Evolutionary conservation across 169 alveolate genomes (phyloP).

Genomic region (Fabrea salina): DNA sequence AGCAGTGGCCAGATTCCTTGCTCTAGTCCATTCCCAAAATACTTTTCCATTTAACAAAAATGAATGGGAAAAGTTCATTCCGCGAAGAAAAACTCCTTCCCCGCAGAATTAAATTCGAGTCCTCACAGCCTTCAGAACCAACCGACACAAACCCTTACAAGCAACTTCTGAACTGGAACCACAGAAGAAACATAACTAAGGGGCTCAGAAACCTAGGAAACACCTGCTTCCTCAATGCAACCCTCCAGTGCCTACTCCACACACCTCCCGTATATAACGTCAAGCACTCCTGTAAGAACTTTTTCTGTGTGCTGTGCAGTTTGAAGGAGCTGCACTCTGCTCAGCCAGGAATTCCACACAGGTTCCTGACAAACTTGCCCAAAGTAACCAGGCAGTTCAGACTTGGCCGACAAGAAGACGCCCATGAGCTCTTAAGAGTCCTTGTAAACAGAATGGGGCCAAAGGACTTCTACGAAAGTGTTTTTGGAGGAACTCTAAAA

Average conservation of each 20-base stretch:
- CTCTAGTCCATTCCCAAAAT: background rate
- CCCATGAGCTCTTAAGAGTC: constrained; percentile 23
- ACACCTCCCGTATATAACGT: constrained; percentile 38
- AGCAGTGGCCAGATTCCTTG: background rate
- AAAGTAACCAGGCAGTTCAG: constrained; percentile 12
- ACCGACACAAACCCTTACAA: background rate
- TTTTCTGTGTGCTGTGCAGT: constrained; percentile 19
- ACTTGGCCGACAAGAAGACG: constrained; percentile 27
- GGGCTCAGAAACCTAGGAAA: constrained; percentile 58
- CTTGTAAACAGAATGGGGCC: background rate
- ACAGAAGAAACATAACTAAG: background rate
- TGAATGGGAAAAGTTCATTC: constrained; percentile 15
- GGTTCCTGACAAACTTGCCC: constrained; percentile 14
- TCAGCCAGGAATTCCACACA: constrained; percentile 7
- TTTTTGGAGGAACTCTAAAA: constrained; percentile 20
- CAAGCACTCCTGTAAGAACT: background rate
- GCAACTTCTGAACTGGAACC: background rate
- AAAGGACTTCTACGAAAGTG: constrained; percentile 5
- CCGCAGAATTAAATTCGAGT: constrained; percentile 13
- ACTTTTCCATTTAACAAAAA: background rate
- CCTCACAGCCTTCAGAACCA: background rate
- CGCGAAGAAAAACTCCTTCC: constrained; percentile 35
- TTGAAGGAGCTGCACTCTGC: constrained; percentile 5
- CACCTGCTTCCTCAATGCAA: constrained; percentile 63
- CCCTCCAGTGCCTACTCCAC: constrained; percentile 53